Base-by-base conservation (phyloP, 331 rosid species). In the Malus hybrid region DNA sequence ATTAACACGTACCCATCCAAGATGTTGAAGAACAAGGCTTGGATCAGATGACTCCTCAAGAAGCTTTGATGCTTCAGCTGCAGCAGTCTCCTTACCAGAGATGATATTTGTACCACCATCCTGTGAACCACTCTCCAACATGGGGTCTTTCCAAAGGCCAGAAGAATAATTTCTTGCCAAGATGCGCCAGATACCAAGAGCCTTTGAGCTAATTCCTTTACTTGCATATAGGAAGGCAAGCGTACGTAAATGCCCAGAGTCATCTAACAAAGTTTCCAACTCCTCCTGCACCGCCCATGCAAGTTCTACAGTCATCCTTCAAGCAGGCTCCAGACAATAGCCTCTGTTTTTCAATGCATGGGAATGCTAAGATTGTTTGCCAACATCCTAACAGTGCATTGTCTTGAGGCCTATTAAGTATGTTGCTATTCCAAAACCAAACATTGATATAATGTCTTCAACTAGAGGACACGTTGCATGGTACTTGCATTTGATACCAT, bases 161-260 rank as follows among this genome's bases (percentile, higher is more conserved):
- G 96, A 88, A 44, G 93, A 70, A 84, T 87, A 94, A 72, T 84
- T 92, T 88, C 97, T 92, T 56, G 97, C 99, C 72, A 92, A 84
- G 72, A 92, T 75, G 82, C 88, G 96, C 99, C 99, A 94, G 70
- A 92, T 87, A 33, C 88, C 86, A 69, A 94, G 93, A 50, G 99
- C 97, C 83, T 92, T 87, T 24, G 99, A 84, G 88, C 93, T 92
- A 87, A 92, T 88, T 81, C 96, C 97, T 85, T 90, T 92, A 85
- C 96, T 94, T 33, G 99, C 93, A 72, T 84, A 90, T 33, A 94
- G 88, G 87, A 94, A 94, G 78, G 99, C 99, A 76, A 94, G 99
- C 6, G 99, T 90, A 19, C 97, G 89, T 72, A 88, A 85, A 86
- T 94, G 97, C 79, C 96, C 93, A n/a, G 97, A 88, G 63, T 90